Evolutionary conservation across 306 rosid species (phyloP).

Genomic region (Prunus mira): DNA sequence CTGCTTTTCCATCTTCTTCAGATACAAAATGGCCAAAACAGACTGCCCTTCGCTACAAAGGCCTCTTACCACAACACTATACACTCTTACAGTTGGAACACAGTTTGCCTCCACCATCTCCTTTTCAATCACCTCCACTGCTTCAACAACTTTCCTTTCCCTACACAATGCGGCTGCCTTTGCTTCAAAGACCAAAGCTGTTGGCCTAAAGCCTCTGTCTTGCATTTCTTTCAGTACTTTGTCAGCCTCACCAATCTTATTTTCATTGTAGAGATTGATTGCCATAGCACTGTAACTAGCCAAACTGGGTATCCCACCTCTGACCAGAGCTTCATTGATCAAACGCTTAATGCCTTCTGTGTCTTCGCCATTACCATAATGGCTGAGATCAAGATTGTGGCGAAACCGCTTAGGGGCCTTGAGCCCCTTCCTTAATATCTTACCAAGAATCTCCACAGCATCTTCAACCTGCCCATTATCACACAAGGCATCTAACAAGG

Average conservation of each 20-base stretch:
- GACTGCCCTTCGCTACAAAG: conserved; percentile 31
- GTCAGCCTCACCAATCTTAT: conserved; percentile 28
- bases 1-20: conserved; percentile 33
- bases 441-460: conserved; percentile 39
- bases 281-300: conserved; percentile 38
- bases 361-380: conserved; percentile 8
- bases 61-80: conserved; percentile 21
- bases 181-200: conserved; percentile 31
- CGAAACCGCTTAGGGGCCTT: conserved; percentile 29
- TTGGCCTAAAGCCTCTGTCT: conserved; percentile 34
- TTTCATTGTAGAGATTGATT: conserved; percentile 37
- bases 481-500: conserved; percentile 37
- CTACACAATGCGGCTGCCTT: conserved; percentile 26
- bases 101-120: conserved; percentile 29
- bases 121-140: conserved; percentile 34
- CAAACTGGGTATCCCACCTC: conserved; percentile 42
- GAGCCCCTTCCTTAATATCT: conserved; percentile 44
- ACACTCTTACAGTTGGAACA: conserved; percentile 28
- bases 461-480: conserved; percentile 33
- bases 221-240: conserved; percentile 23
- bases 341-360: conserved; percentile 12
- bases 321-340: conserved; percentile 34
- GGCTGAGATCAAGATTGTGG: conserved; percentile 20
- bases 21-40: conserved; percentile 14
- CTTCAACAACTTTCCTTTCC: conserved; percentile 33